phyloP scores from a whole-genome alignment of 2,329 filamentous ascomycete genomes.

The Aspergillus sp. region DNA sequence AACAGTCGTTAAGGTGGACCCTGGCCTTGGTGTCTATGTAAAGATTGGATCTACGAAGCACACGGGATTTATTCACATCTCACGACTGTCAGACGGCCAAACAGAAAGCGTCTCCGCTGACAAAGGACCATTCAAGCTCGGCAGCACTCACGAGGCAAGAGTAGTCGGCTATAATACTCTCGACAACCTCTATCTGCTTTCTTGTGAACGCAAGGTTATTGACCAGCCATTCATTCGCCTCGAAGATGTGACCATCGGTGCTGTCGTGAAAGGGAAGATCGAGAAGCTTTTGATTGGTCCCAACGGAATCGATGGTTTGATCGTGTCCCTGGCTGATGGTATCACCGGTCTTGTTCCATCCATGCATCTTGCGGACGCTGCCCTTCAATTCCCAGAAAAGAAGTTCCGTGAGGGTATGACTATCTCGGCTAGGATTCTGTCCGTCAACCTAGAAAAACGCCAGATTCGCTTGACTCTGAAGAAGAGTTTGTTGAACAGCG shows the following conservation, averaged over 20 bases:
- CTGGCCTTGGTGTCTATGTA: slow-evolving; percentile 73
- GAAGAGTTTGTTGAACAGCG: slow-evolving; percentile 88
- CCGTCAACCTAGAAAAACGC: slow-evolving; percentile 65
- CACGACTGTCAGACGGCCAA: slow-evolving; percentile 81
- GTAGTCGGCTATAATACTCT: slow-evolving; percentile 80
- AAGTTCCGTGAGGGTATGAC: slow-evolving; percentile 85
- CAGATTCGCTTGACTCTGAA: slow-evolving; percentile 85
- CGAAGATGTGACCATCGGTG: slow-evolving; percentile 78
- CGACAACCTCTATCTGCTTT: slow-evolving; percentile 79
- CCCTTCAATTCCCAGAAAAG: slow-evolving; percentile 86
- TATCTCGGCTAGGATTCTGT: slow-evolving; percentile 79
- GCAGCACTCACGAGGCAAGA: slow-evolving; percentile 70
- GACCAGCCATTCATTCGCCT: slow-evolving; percentile 86
- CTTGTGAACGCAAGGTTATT: slow-evolving; percentile 72
- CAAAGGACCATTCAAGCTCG: slow-evolving; percentile 70
- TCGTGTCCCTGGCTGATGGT: slow-evolving; percentile 77
- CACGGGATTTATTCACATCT: slow-evolving; percentile 93
- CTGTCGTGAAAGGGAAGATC: slow-evolving; percentile 72
- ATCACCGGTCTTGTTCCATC: slow-evolving; percentile 85
- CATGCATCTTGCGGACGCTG: slow-evolving; percentile 80
- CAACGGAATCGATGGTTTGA: slow-evolving; percentile 70
- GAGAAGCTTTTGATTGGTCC: slow-evolving; percentile 76
- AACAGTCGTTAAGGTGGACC: slow-evolving; percentile 71
- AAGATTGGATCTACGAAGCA: slow-evolving; percentile 58
- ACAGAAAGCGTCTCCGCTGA: slow-evolving; percentile 73